These are phyloP conservation scores for Wallacemonas sp. DNA, from an alignment of 208 protist genomes.

Conservation along the genomic window DNA sequence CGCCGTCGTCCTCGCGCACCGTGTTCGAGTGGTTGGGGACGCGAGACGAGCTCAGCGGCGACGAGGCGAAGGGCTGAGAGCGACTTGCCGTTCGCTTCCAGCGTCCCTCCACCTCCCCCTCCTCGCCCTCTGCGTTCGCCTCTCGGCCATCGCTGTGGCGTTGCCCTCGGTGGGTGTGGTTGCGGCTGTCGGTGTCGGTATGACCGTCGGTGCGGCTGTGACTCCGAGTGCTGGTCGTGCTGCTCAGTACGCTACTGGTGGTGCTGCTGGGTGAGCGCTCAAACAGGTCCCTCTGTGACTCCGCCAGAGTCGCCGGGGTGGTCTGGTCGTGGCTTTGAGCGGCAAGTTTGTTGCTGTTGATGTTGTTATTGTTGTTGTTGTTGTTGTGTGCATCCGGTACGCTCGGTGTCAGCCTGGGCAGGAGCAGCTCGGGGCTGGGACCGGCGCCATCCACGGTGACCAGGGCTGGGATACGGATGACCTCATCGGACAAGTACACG, in stretches of 20 bases:
- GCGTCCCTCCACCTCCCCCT: no score
- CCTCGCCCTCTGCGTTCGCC: neutral
- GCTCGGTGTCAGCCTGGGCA: neutral
- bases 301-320: neutral
- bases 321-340: no score
- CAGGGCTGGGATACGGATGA: neutral
- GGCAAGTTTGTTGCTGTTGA: no score
- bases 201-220: neutral
- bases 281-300: neutral
- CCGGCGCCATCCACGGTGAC: conserved; percentile 5
- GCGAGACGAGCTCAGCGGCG: neutral
- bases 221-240: neutral
- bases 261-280: neutral
- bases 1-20: neutral
- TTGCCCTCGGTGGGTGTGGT: neutral
- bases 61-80: conserved; percentile 9
- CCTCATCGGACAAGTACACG: conserved; percentile 5
- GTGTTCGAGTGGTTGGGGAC: no score
- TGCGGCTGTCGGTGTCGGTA: neutral
- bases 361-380: no score
- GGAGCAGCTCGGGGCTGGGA: neutral
- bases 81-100: no score
- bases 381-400: neutral
- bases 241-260: conserved; percentile 6
- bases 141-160: neutral